A percentile compares a stretch with the other conserved stretches of the same genome.
Evolutionary conservation across 2,329 filamentous ascomycete species (phyloP).

Genomic region (Ceratocystis papillata): DNA sequence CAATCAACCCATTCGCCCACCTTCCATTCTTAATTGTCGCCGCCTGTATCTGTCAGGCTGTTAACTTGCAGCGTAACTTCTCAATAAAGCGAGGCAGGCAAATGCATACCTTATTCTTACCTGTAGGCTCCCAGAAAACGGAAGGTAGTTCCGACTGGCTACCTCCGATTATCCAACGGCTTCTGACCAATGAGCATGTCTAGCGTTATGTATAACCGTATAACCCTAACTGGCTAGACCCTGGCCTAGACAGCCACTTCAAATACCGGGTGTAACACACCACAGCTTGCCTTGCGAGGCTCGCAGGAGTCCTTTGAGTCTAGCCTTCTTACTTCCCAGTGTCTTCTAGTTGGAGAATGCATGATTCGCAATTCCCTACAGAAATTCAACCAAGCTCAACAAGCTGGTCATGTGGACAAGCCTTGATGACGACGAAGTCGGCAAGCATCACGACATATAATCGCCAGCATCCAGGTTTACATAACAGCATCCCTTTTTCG

Average conservation of each 20-base stretch:
- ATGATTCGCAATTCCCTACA: background rate
- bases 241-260: background rate
- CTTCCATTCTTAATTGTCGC: background rate
- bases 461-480: background rate
- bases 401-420: slow-evolving; percentile 3
- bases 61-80: background rate
- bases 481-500: background rate
- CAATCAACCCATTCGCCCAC: background rate
- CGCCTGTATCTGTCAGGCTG: background rate
- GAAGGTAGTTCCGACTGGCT: background rate
- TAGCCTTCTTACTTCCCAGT: background rate
- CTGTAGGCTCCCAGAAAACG: background rate
- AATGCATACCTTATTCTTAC: background rate
- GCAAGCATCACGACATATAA: slow-evolving; percentile 5
- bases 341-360: background rate
- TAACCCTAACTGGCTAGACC: background rate
- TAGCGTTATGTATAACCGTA: background rate
- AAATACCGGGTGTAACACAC: slow-evolving; percentile 8
- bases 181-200: background rate
- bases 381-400: background rate
- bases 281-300: background rate
- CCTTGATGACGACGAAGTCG: slow-evolving; percentile 14
- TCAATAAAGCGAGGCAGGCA: background rate
- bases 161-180: background rate
- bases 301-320: background rate